Conservation (phyloP, 2,329 filamentous ascomycete species). For the Trichoderma afroharzianum region DNA sequence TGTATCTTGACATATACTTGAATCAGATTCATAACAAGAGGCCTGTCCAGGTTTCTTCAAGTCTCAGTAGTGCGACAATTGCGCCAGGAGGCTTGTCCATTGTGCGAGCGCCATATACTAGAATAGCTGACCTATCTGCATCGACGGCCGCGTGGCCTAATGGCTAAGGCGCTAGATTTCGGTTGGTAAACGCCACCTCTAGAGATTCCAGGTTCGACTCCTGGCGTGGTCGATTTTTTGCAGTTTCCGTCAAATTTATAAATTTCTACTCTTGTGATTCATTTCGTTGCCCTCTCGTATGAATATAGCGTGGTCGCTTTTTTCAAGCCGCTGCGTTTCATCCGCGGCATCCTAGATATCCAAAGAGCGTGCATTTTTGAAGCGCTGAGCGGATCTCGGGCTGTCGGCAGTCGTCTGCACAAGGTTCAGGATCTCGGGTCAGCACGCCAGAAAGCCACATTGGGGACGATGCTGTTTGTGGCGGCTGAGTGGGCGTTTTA, state of each 20-base stretch:
- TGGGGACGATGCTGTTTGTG: not conserved
- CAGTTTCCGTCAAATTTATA: not conserved
- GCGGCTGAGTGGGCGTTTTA: not conserved
- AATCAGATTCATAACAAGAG: not conserved
- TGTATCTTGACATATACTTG: not conserved
- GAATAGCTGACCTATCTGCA: not conserved
- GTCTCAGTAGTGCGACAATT: not conserved
- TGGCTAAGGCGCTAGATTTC: constrained; percentile 38
- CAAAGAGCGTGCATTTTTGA: not conserved
- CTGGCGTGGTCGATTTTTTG: constrained; percentile 32
- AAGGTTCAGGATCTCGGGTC: constrained; percentile 1
- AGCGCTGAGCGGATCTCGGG: not conserved
- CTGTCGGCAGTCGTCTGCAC: not conserved
- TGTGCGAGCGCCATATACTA: not conserved
- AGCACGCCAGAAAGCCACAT: not conserved
- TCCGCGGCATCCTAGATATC: not conserved
- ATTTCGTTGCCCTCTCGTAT: not conserved
- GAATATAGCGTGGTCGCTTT: not conserved
- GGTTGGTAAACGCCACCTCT: constrained; percentile 26
- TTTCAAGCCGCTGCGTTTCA: not conserved
- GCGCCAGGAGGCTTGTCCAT: not conserved
- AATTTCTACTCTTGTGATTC: not conserved
- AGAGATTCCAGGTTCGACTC: constrained; percentile 37
- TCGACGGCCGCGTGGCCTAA: constrained; percentile 34
- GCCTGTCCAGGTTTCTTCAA: not conserved